Evolutionary conservation across 129 eudicot genomes (phyloP), one percentile per base, ranked within the genome.

Genomic region (Artemisia annua): DNA sequence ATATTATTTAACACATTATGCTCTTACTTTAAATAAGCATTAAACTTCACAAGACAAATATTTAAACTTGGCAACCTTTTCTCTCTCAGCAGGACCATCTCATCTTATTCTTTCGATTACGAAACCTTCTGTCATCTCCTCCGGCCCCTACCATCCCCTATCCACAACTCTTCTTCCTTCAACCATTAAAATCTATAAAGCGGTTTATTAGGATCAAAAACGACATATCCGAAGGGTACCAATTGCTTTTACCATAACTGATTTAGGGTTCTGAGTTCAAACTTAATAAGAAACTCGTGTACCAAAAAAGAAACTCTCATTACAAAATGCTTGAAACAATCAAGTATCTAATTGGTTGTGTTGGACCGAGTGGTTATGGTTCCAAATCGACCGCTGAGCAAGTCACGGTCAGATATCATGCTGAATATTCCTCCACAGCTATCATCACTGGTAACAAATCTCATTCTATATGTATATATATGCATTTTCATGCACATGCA

Each of bases 361-460:
- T 79, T 53, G 98, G 98, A 5, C 75, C 86, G 0, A 89, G 92
- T 70, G 98, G 98, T 2, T 87, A 80, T 81, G 88, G 98, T 69
- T 89, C 97, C 55, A 93, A 85, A 71, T 87, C 98, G 69, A 89
- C 98, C 67, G 98, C 97, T 77, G 98, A 89, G 6, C 86, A 81
- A 54, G 96, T 92, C 82, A 89, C 92, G 0, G 63, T 63, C 52
- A 32, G 48, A 63, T 46, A 5, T 63, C 19, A 1, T 26, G 3
- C 4, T 26, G 17, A 9, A 22, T 28, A 0, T 63, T 63, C 82
- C 39, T 51, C 7, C 77, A 78, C 82, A 48, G 82, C 77, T 72
- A 78, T 78, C 66, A 63, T 78, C 77, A 78, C 82, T 43, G 82
- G 82, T 70, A 53, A 53, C 12, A 26, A 56, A 11, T 22, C 15